These are phyloP conservation scores for Phylloboletellus chloephorus DNA, from an alignment of 1,284 basidiomycete species.

Conservation along the genomic window DNA sequence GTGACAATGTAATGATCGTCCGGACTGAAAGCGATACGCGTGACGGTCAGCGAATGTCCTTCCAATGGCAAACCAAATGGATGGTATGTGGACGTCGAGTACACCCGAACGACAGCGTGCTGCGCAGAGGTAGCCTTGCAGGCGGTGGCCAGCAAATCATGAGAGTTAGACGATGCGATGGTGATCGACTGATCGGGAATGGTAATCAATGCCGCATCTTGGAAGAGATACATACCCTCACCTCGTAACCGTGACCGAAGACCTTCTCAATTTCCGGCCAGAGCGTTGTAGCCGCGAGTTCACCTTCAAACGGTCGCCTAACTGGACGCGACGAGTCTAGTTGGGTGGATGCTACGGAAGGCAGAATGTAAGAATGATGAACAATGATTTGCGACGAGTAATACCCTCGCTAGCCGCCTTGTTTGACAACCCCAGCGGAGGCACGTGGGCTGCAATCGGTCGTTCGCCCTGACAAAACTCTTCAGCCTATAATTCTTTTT, in stretches of 20 bases:
- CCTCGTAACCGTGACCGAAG: constrained; percentile 97
- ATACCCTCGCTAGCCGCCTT: constrained; percentile 58
- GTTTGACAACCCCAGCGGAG: constrained; percentile 74
- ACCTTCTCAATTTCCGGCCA: constrained; percentile 98
- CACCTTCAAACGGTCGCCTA: constrained; percentile 76
- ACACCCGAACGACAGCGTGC: constrained; percentile 86
- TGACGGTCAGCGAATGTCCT: constrained; percentile 89
- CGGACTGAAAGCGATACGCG: constrained; percentile 83
- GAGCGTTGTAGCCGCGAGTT: constrained; percentile 79
- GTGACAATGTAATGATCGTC: constrained; percentile 77
- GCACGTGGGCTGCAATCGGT: constrained; percentile 63
- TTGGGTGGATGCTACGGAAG: constrained; percentile 17
- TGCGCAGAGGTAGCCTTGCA: constrained; percentile 85
- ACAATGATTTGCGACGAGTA: constrained; percentile 3
- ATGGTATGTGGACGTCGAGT: constrained; percentile 68
- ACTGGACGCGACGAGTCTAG: constrained; percentile 13
- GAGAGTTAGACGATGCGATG: constrained; percentile 66
- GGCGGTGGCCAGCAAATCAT: constrained; percentile 79
- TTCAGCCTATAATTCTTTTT: constrained; percentile 7
- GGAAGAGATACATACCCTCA: constrained; percentile 30
- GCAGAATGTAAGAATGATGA: background rate
- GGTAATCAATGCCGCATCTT: constrained; percentile 8
- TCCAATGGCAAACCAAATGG: constrained; percentile 65
- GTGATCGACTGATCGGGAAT: constrained; percentile 58
- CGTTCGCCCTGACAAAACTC: constrained; percentile 25